Evolutionary conservation across 768 basidiomycete genomes (phyloP).

Genomic region (Boletus tylopilopsis): DNA sequence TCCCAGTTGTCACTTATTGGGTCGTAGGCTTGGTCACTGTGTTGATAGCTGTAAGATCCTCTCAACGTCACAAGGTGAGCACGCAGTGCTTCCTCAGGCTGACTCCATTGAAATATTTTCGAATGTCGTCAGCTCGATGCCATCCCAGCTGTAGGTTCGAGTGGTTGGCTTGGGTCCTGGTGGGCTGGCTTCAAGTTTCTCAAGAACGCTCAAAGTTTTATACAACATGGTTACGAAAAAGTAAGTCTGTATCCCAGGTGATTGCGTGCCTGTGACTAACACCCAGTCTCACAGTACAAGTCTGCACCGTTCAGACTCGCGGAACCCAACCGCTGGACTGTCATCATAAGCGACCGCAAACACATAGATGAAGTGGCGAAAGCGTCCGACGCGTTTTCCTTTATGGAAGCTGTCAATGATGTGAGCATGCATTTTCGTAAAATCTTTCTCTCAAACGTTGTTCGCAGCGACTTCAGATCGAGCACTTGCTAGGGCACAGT

Average conservation of each 20-base stretch:
- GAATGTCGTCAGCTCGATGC: background rate
- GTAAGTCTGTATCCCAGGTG: background rate
- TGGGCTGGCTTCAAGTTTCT: background rate
- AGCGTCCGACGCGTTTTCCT: conserved; percentile 4
- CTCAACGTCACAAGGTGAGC: background rate
- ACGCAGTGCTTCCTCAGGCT: background rate
- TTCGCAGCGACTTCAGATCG: conserved; percentile 32
- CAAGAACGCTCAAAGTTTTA: background rate
- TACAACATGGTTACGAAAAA: background rate
- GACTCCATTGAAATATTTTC: background rate
- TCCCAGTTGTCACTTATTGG: background rate
- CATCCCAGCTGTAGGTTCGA: background rate
- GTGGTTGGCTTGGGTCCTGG: background rate
- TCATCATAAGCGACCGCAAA: background rate
- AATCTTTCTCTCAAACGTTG: background rate
- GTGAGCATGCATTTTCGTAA: conserved; percentile 20
- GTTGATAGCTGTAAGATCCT: background rate
- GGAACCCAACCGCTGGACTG: background rate
- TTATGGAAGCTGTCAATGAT: conserved; percentile 26
- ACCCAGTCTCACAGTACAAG: background rate
- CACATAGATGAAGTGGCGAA: conserved; percentile 1
- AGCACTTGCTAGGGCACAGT: conserved; percentile 37
- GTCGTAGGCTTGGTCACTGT: background rate
- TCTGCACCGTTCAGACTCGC: background rate
- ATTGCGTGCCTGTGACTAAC: background rate